Percentiles rank a stretch among this genome's conserved stretches.
phyloP scores from a whole-genome alignment of 352 stramenopile genomes.

The Pythium scleroteichum region DNA sequence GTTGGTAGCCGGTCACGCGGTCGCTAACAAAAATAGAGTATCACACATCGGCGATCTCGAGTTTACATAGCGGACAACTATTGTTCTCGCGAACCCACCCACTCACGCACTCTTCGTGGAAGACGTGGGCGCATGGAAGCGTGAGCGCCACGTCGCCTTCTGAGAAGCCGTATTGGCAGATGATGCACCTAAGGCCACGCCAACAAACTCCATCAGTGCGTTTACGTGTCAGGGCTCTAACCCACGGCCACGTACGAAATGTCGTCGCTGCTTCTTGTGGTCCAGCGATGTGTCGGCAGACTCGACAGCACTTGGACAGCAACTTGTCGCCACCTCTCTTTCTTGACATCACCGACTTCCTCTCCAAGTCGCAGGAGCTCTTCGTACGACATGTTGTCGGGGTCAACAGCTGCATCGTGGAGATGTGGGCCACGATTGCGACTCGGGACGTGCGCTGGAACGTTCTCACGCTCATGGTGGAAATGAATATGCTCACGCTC shows the following conservation, averaged over 20 bases:
- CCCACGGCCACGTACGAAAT: constrained; percentile 48
- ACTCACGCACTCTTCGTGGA: constrained; percentile 75
- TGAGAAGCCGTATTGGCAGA: constrained; percentile 71
- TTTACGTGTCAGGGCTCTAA: background rate
- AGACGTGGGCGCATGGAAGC: constrained; percentile 73
- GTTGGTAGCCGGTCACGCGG: too few species aligned
- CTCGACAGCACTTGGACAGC: constrained; percentile 63
- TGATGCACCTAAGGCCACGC: constrained; percentile 45
- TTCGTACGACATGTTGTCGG: constrained; percentile 83
- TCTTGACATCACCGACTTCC: constrained; percentile 72
- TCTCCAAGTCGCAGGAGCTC: constrained; percentile 71
- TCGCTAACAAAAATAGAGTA: background rate
- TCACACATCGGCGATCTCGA: constrained; percentile 44
- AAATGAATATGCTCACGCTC: constrained; percentile 18
- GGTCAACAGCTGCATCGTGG: constrained; percentile 41
- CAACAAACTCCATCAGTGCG: constrained; percentile 1
- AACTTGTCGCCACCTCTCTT: constrained; percentile 66
- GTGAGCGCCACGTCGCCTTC: constrained; percentile 59
- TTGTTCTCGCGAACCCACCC: constrained; percentile 81
- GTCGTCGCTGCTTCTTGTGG: constrained; percentile 35
- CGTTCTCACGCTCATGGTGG: background rate
- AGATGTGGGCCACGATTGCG: constrained; percentile 6
- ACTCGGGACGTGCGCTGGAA: background rate
- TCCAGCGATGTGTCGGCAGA: constrained; percentile 67
- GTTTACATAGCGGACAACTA: constrained; percentile 75